Evolutionary conservation across 2,329 filamentous ascomycete genomes (phyloP).

Genomic region (Tolypocladium album): DNA sequence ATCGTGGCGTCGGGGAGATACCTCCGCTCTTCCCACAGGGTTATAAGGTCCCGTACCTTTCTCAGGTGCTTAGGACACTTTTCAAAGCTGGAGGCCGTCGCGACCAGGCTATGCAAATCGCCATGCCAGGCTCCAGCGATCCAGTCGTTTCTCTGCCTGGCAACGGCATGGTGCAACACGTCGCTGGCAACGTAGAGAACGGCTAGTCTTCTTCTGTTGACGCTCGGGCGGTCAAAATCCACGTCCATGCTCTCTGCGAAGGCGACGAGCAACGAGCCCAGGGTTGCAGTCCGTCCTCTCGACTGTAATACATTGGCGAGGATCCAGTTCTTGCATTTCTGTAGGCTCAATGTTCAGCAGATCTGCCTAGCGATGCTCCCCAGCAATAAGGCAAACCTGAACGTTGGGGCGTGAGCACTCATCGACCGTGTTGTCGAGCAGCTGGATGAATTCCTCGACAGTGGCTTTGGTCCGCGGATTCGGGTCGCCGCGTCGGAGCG

Average conservation of each 20-base stretch:
- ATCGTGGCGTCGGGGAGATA: slow-evolving; percentile 49
- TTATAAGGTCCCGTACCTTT: slow-evolving; percentile 54
- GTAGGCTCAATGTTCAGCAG: slow-evolving; percentile 13
- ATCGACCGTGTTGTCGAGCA: slow-evolving; percentile 53
- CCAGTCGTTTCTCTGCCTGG: slow-evolving; percentile 36
- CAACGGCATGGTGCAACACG: slow-evolving; percentile 58
- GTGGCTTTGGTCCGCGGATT: slow-evolving; percentile 55
- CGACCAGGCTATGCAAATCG: slow-evolving; percentile 51
- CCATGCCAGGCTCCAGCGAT: slow-evolving; percentile 48
- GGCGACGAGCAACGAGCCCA: slow-evolving; percentile 67
- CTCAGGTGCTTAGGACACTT: slow-evolving; percentile 54
- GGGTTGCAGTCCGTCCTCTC: slow-evolving; percentile 48
- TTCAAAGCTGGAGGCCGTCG: slow-evolving; percentile 43
- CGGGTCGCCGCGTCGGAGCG: slow-evolving; percentile 66
- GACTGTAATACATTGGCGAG: slow-evolving; percentile 61
- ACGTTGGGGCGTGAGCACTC: slow-evolving; percentile 72
- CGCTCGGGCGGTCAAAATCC: slow-evolving; percentile 33
- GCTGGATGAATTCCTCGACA: slow-evolving; percentile 57
- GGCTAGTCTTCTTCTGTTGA: slow-evolving; percentile 60
- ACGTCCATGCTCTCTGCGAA: slow-evolving; percentile 40
- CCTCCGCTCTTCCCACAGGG: slow-evolving; percentile 57
- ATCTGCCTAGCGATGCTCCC: slow-evolving; percentile 6
- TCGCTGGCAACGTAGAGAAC: slow-evolving; percentile 73
- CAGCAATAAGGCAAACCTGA: slow-evolving; percentile 61
- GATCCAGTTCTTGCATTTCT: slow-evolving; percentile 87